Evolutionary conservation across 768 basidiomycete species (phyloP).

Genomic region (Megacollybia marginata): DNA sequence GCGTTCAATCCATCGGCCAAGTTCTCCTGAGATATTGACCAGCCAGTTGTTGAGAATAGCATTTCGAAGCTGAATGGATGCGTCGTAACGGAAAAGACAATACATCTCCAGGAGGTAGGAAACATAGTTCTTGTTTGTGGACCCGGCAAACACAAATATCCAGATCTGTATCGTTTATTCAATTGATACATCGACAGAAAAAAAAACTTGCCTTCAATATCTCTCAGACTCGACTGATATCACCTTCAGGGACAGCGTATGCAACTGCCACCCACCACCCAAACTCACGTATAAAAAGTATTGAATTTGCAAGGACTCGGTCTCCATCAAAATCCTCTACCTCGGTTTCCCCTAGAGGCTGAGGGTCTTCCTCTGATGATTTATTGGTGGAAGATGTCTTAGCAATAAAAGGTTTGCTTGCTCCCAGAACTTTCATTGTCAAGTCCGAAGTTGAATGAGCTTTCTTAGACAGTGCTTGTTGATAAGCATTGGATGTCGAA

Average conservation of each 20-base stretch:
- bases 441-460: not conserved
- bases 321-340: conserved; percentile 12
- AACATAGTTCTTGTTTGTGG: conserved; percentile 14
- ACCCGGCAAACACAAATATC: conserved; percentile 18
- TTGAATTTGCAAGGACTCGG: conserved; percentile 13
- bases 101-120: conserved; percentile 17
- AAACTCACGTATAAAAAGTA: conserved; percentile 13
- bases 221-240: conserved; percentile 20
- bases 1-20: conserved; percentile 9
- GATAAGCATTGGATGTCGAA: not conserved
- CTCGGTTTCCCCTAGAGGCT: conserved; percentile 2
- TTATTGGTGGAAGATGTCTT: not conserved
- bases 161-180: conserved; percentile 8
- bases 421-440: not conserved
- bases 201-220: conserved; percentile 17
- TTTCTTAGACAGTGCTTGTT: not conserved
- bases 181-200: not conserved
- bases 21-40: too few relatives aligned
- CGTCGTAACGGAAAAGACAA: conserved; percentile 15
- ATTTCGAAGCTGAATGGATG: conserved; percentile 9
- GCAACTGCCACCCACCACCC: conserved; percentile 14
- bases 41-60: too few relatives aligned
- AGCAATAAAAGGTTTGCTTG: not conserved
- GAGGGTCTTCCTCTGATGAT: not conserved
- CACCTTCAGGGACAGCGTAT: conserved; percentile 19